A percentile compares a stretch with the other conserved stretches of the same genome.
These are phyloP conservation scores for Aureobasidium namibiae DNA, from an alignment of 2,329 filamentous ascomycete species.

Conservation along the genomic window DNA sequence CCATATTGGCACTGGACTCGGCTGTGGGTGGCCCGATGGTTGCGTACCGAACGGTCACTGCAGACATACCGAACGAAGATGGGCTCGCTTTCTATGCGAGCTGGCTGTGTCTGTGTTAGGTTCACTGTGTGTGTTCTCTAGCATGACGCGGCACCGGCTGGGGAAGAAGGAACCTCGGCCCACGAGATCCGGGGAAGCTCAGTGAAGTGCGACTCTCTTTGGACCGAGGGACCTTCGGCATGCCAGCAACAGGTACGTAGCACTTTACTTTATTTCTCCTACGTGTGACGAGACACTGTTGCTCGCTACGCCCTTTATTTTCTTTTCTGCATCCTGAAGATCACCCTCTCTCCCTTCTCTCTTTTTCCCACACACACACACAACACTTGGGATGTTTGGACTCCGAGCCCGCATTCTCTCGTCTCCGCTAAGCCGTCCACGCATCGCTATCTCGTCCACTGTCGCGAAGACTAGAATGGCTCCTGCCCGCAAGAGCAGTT, in stretches of 20 bases:
- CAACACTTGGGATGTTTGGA: conserved; percentile 14
- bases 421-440: conserved; percentile 3
- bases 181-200: not conserved
- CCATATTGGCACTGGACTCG: not conserved
- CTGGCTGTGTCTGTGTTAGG: not conserved
- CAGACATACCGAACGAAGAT: not conserved
- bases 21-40: not conserved
- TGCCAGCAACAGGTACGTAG: not conserved
- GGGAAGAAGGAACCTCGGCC: not conserved
- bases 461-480: conserved; percentile 22
- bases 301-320: not conserved
- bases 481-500: conserved; percentile 33
- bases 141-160: not conserved
- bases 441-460: conserved; percentile 9
- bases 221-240: conserved; percentile 1
- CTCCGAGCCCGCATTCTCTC: conserved; percentile 13
- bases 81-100: not conserved
- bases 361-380: not conserved
- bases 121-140: conserved; percentile 4
- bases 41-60: not conserved
- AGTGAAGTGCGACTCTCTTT: too few species aligned
- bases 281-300: not conserved
- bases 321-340: not conserved
- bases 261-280: not conserved
- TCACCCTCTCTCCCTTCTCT: not conserved